Base-by-base conservation (phyloP, 2,329 filamentous ascomycete genomes). In the Ophiostoma novo-ulmi region DNA sequence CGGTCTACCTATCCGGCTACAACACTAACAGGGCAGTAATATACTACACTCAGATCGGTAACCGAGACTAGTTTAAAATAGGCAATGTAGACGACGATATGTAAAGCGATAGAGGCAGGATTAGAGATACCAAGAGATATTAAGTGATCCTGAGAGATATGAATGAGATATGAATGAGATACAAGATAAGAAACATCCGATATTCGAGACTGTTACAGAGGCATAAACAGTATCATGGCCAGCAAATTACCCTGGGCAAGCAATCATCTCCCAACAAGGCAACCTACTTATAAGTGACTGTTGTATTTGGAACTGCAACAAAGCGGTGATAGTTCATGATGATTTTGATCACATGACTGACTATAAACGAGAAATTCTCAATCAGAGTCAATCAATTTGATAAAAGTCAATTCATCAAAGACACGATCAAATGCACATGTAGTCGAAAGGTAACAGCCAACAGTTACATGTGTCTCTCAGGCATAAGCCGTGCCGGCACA, bases 121-220 rank as follows among this genome's bases (percentile, higher is more conserved):
- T 39, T 39, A 39, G 38, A 39, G 11, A 39, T 13, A 39, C 10
- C 13, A 13, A 13, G 38, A 31, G 31, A 31, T 31, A 31, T 3
- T 4, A 31, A 31, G 31, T 31, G 31, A 31, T 31, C 31, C 31
- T 31, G 31, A 31, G 31, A 44, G 39, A 44, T 44, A 44, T 13
- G 39, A 58, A 4, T 14, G 14, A 41, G 5, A 41, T 11, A 41
- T 26, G 48, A 58, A 4, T 14, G 52, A 58, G 52, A 58, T 26
- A 58, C 22, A 17, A 58, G 22, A 58, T 58, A 58, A 58, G 52
- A 58, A 58, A 58, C 52, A 26, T 58, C n/a, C 22, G 52, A 58
- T 2, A 58, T 26, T 26, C 8, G 52, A 26, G 22, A 26, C 52
- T 26, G 52, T 17, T 5, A 58, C 52, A 58, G 52, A 58, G 52